A percentile compares a stretch with the other conserved stretches of the same genome.
Conservation (phyloP, 352 stramenopile species). For the Phytopythium chamaehyphon region DNA sequence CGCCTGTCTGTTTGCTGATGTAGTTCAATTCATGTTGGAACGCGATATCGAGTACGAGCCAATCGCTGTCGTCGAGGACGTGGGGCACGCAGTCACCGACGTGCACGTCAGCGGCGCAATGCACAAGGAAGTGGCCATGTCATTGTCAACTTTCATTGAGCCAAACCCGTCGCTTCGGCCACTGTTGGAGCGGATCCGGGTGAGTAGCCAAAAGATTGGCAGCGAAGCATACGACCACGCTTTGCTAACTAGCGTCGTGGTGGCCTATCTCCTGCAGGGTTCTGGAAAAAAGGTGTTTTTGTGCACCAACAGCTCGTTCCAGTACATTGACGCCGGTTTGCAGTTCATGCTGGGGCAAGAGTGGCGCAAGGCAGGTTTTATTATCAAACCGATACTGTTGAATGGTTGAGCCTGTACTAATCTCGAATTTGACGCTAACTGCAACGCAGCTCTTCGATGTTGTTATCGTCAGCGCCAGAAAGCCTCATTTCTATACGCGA, state of each 20-base stretch:
- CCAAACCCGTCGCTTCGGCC: slow-evolving; percentile 81
- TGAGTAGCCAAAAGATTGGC: slow-evolving; percentile 6
- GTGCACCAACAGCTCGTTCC: slow-evolving; percentile 92
- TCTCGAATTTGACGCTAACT: no score
- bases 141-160: slow-evolving; percentile 87
- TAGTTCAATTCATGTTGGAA: slow-evolving; percentile 92
- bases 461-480: slow-evolving; percentile 87
- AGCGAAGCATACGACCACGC: background rate
- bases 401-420: background rate
- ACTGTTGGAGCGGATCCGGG: slow-evolving; percentile 74
- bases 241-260: background rate
- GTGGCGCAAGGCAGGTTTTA: slow-evolving; percentile 59
- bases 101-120: slow-evolving; percentile 92
- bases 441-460: slow-evolving; percentile 77
- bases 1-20: slow-evolving; percentile 92
- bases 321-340: slow-evolving; percentile 92
- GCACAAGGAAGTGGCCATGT: slow-evolving; percentile 84
- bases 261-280: slow-evolving; percentile 22
- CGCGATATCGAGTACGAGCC: slow-evolving; percentile 88
- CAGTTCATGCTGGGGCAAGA: slow-evolving; percentile 90
- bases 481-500: slow-evolving; percentile 91
- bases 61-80: slow-evolving; percentile 84
- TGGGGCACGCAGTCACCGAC: slow-evolving; percentile 81
- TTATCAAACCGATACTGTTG: background rate
- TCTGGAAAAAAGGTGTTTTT: slow-evolving; percentile 91